phyloP scores from a whole-genome alignment of 805 yeast species.

The Lachancea kluyveri region DNA sequence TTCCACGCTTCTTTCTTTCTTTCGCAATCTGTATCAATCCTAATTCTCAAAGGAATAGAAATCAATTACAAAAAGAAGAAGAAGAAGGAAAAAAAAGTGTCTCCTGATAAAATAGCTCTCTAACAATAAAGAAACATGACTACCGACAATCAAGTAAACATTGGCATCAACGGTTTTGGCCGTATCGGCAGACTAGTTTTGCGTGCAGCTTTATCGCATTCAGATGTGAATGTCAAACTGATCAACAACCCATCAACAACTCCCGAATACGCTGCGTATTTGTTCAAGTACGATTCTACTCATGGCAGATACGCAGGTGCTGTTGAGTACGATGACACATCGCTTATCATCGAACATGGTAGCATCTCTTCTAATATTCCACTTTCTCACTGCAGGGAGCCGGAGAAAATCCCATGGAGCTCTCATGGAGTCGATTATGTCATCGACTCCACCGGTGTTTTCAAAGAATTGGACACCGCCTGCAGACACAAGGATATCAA shows the following conservation, averaged over 20 bases:
- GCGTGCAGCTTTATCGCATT: conserved; percentile 70
- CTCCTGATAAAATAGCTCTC: too few species aligned
- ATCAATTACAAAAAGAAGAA: too few species aligned
- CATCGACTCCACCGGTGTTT: conserved; percentile 92
- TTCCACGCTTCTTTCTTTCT: too few species aligned
- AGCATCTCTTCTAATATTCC: conserved; percentile 39
- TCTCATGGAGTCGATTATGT: conserved; percentile 75
- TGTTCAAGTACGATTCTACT: conserved; percentile 93
- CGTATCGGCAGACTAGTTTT: conserved; percentile 88
- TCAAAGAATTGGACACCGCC: conserved; percentile 78
- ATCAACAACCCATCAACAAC: conserved; percentile 89
- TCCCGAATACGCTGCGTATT: conserved; percentile 87
- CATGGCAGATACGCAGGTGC: conserved; percentile 82
- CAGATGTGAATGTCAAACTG: conserved; percentile 77
- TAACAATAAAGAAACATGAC: too few species aligned
- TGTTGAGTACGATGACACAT: conserved; percentile 51
- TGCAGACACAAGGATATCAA: conserved; percentile 81
- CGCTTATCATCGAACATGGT: conserved; percentile 36
- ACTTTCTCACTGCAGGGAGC: conserved; percentile 55
- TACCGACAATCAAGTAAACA: conserved; percentile 38
- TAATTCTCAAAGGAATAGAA: too few species aligned
- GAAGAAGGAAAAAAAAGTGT: too few species aligned
- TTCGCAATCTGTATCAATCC: too few species aligned
- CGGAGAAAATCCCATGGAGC: conserved; percentile 86
- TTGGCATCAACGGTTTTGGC: conserved; percentile 94